Conservation (phyloP, 106 monocot species). For the Dendrobium huoshanense region DNA sequence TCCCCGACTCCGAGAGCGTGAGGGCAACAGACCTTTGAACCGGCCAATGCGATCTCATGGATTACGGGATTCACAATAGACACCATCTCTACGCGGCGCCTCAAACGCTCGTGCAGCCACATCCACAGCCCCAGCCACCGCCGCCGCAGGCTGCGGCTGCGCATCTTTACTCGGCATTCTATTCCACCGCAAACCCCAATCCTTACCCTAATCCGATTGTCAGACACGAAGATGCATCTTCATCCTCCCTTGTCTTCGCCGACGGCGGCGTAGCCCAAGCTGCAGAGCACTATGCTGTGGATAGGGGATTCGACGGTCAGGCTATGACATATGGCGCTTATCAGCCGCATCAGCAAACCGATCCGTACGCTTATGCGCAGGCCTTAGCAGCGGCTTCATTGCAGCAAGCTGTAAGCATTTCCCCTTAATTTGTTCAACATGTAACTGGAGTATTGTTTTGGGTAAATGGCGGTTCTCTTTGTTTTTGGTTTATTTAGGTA, state of each 20-base stretch:
- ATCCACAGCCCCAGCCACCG: background rate
- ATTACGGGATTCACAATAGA: background rate
- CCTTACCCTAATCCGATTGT: slow-evolving; percentile 4
- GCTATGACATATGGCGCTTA: background rate
- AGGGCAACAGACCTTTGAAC: too few species aligned
- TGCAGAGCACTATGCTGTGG: background rate
- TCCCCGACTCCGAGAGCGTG: background rate
- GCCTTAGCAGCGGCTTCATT: background rate
- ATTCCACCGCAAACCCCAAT: background rate
- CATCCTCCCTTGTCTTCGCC: background rate
- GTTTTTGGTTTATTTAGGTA: background rate
- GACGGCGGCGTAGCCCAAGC: background rate
- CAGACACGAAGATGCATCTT: background rate
- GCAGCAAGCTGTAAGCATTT: background rate
- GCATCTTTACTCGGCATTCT: slow-evolving; percentile 2
- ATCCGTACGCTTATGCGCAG: background rate
- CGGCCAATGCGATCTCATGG: background rate
- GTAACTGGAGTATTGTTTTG: background rate
- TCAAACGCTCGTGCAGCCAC: background rate
- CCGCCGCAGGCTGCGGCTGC: background rate
- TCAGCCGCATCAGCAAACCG: background rate
- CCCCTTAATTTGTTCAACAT: background rate
- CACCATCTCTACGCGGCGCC: background rate
- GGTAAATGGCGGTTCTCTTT: too few species aligned
- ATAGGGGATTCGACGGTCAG: background rate